Evolutionary conservation across 176 grass and related monocot species (phyloP), one percentile per base, ranked within the genome.

Genomic region (Eragrostis curvula): DNA sequence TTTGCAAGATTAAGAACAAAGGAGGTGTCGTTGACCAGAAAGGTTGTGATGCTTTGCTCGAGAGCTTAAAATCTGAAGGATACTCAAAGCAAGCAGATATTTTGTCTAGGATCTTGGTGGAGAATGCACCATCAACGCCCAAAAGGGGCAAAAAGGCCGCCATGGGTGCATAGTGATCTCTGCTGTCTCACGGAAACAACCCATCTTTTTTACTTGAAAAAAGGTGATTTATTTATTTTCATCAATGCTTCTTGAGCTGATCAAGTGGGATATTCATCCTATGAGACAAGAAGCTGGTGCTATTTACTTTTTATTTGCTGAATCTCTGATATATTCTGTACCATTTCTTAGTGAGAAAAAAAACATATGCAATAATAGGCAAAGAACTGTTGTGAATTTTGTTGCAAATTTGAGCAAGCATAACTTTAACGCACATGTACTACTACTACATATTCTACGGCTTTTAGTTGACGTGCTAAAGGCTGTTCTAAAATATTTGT

Each of bases 1-100:
- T 99, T 12, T 93, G 96, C 87, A 96, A 99, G 90, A 99, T 99
- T 65, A 96, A 99, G 88, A 88, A 76, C 55, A 93, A 96, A 63
- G 96, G 96, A 83, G 93, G 91, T 51, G 65, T 86, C 42, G 91
- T 99, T 5, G 50, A 83, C 53, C 84, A 96, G 64, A 93, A 96
- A 74, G 91, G 89, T 5, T 96, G 96, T 0, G 91, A 99, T 69
- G 84, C 74, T 75, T 75, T 99, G 62, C 88, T 99, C 72, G 74
- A 83, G 15, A 92, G 75, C 82, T 85, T 99, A 32, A 93, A 93
- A 55, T 85, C 87, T 18, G 91, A 89, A 90, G 96, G 96, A 43
- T 88, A 96, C 73, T 93, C 96, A 58, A 99, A 89, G 86, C 96
- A 99, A 89, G 90, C 93, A 42, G 91, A 96, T 71, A 94, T 99